These are phyloP conservation scores for Phialemonium atrogriseum DNA, from an alignment of 2,329 filamentous ascomycete species.

Conservation along the genomic window DNA sequence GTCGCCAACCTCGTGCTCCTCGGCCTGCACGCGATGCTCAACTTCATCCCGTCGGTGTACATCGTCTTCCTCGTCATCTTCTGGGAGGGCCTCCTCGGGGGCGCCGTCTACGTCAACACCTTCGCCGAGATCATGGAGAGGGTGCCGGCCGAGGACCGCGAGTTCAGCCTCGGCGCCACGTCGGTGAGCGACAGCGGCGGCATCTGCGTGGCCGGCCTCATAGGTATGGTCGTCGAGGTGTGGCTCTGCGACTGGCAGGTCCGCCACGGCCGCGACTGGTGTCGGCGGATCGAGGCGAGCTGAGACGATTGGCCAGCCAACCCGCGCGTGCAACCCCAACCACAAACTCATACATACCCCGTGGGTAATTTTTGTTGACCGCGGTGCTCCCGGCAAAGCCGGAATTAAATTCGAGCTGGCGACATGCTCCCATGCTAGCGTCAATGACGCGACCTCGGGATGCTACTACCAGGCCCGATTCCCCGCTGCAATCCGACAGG, in stretches of 20 bases:
- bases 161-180: slow-evolving; percentile 85
- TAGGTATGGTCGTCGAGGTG: slow-evolving; percentile 76
- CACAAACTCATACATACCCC: too few species aligned
- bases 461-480: too few species aligned
- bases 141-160: slow-evolving; percentile 66
- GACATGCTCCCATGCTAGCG: too few species aligned
- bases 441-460: too few species aligned
- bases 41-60: slow-evolving; percentile 79
- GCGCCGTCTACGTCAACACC: slow-evolving; percentile 89
- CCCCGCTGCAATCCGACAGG: too few species aligned
- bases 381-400: too few species aligned
- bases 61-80: slow-evolving; percentile 80
- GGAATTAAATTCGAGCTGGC: too few species aligned
- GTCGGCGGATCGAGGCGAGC: slow-evolving; percentile 43
- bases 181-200: slow-evolving; percentile 88
- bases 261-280: slow-evolving; percentile 67
- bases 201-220: slow-evolving; percentile 78
- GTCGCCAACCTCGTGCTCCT: slow-evolving; percentile 68
- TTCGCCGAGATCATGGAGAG: slow-evolving; percentile 91
- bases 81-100: slow-evolving; percentile 90
- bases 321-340: too few species aligned
- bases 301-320: slow-evolving; percentile 13
- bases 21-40: slow-evolving; percentile 65
- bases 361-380: too few species aligned
- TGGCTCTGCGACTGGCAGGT: slow-evolving; percentile 81